These are phyloP conservation scores for Talaromyces marneffei DNA, from an alignment of 2,329 filamentous ascomycete genomes.

Conservation along the genomic window DNA sequence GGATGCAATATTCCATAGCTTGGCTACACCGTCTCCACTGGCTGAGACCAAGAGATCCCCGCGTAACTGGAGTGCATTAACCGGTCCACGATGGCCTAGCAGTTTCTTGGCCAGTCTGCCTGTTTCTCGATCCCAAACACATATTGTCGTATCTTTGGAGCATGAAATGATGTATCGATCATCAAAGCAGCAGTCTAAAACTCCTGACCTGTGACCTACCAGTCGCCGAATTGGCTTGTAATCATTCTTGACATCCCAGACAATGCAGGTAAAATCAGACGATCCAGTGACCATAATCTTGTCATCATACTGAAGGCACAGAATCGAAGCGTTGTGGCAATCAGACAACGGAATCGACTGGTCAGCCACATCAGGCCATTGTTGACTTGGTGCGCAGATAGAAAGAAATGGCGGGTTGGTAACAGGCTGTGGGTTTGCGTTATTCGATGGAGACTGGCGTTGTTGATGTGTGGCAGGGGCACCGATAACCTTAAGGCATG, in stretches of 20 bases:
- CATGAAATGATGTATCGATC: conserved; percentile 90
- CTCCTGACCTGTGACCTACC: conserved; percentile 72
- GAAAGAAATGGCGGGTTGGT: conserved; percentile 41
- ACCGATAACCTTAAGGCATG: conserved; percentile 81
- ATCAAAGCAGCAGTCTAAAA: conserved; percentile 91
- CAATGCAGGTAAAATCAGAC: conserved; percentile 83
- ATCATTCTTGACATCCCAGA: conserved; percentile 75
- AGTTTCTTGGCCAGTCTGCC: conserved; percentile 71
- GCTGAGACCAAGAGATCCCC: conserved; percentile 90
- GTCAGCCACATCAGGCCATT: conserved; percentile 49
- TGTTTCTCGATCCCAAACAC: conserved; percentile 84
- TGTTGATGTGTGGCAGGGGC: conserved; percentile 28
- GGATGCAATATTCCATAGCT: conserved; percentile 90
- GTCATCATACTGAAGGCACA: conserved; percentile 92
- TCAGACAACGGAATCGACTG: conserved; percentile 34
- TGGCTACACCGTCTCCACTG: conserved; percentile 86
- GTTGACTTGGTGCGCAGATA: conserved; percentile 47
- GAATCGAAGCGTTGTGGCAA: conserved; percentile 85
- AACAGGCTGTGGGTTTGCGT: conserved; percentile 30
- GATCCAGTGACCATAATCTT: conserved; percentile 91
- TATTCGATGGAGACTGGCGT: conserved; percentile 4
- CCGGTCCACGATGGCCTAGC: conserved; percentile 79
- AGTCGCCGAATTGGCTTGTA: conserved; percentile 78
- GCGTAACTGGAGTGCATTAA: conserved; percentile 93
- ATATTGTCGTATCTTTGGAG: conserved; percentile 91